Base-by-base conservation (phyloP, 2,329 filamentous ascomycete genomes). In the Penicillium sp. region DNA sequence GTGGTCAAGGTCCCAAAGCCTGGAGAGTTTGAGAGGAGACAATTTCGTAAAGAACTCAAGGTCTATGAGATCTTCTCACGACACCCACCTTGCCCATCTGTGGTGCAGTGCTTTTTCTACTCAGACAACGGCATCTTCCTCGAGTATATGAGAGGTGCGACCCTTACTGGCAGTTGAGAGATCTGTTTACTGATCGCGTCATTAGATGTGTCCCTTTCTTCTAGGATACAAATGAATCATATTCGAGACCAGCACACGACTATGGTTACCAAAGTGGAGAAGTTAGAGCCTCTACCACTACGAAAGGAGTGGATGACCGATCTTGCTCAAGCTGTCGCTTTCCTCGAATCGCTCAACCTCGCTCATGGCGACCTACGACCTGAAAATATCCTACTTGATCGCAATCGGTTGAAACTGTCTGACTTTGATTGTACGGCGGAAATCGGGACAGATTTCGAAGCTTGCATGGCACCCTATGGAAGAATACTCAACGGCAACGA, bases 331-430 rank as follows among this genome's bases (percentile, higher is more conserved):
- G 58, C 47, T 7, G 54, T 60, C 29, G 54, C 60, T 43, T 63
- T 63, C 34, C 41, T 64, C 4, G 58, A 60, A 52, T 60, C 54
- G 1, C 53, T 64, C 15, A 53, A 55, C 23, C 56, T 63, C 26
- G 56, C 58, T 7, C 56, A 65, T 45, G 58, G 56, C 33, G 59
- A 63, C 25, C 43, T 65, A 36, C 50, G 55, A 41, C 56, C 62
- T 25, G 50, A 62, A 37, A 64, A 62, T 52, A 52, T 61, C 11
- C 45, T 60, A 4, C 48, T 62, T 50, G 54, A 62, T 48, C 49
- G 55, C 18, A 34, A 63, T 34, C 45, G 33, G 34, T 28, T 61
- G 9, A 63, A 60, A 27, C 35, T 62, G 4, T 54, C 55, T 0
- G 58, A 62, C 41, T 63, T 61, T 47, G 57, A 60, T 45, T 58